Base-by-base conservation (phyloP, 495 filamentous ascomycete genomes). In the Astrothelium subdiscretum region DNA sequence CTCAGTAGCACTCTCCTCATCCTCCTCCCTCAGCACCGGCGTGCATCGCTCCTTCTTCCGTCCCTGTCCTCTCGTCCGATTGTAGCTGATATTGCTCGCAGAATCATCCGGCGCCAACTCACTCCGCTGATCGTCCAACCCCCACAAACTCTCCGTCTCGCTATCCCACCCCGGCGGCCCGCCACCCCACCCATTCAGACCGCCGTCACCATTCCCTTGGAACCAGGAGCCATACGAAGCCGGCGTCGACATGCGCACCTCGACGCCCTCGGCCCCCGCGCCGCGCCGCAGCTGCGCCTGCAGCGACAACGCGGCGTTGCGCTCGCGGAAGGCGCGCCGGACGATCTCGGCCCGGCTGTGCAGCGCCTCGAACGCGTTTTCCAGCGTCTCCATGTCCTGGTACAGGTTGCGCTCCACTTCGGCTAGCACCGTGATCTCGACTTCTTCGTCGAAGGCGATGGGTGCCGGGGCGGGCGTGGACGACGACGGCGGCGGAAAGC, bases 371-470 rank as follows among this genome's bases (percentile, higher is more conserved):
- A 98, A 96, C 2, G 94, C 91, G 71, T 96, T 89, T 74, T 97
- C 95, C 32, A 98, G 82, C 15, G 87, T 84, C 73, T 97, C 94
- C 88, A 98, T 96, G 48, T 90, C 87, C 31, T 82, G 81, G 76
- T 89, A 96, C 65, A 98, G 95, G 66, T 96, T 91, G 4, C 90
- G 85, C 70, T 98, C 94, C 42, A 98, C 83, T 71, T 96, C 90
- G 1, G 90, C 92, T 11, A 97, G 77, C 12, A 88, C 84, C 0
- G 88, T 85, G 61, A 97, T 92, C 70, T 98, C 94, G 51, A 88
- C 88, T 67, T 98, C 94, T 74, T 98, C 94, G 71, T 98, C 94
- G 52, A 95, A 74, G 4, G 90, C 88, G 20, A 98, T 90, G 8
- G 88, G 87, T 0, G 78, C 63, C 64, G 20, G 1, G 18, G 51